A percentile compares a stretch with the other conserved stretches of the same genome.
Conservation (phyloP, 352 stramenopile genomes). For the Globisporangium ultimum region DNA sequence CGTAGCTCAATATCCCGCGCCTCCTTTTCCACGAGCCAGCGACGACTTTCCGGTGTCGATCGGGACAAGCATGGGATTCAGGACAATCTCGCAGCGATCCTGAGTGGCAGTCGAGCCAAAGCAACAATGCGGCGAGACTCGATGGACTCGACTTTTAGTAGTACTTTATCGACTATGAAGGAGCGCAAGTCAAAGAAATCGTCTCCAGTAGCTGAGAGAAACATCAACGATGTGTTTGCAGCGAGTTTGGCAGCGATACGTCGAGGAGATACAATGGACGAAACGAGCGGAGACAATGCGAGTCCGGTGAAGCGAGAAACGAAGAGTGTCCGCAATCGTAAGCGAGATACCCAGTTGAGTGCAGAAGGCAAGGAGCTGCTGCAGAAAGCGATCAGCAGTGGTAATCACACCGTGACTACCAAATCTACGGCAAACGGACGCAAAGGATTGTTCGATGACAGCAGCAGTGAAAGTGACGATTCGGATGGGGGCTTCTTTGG, state of each 20-base stretch:
- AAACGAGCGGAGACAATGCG: slow-evolving; percentile 20
- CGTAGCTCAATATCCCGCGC: slow-evolving; percentile 30
- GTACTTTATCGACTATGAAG: slow-evolving; percentile 22
- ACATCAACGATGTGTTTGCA: slow-evolving; percentile 67
- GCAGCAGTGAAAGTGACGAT: slow-evolving; percentile 45
- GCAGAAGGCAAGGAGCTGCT: slow-evolving; percentile 74
- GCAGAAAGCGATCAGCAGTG: slow-evolving; percentile 54
- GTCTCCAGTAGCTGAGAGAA: slow-evolving; percentile 18
- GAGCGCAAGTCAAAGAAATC: slow-evolving; percentile 22
- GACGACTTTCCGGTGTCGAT: slow-evolving; percentile 33
- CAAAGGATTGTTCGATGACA: slow-evolving; percentile 81
- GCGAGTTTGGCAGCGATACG: slow-evolving; percentile 72
- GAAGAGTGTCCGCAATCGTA: slow-evolving; percentile 40
- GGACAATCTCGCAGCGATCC: slow-evolving; percentile 60
- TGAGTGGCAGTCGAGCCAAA: slow-evolving; percentile 33
- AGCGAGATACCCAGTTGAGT: slow-evolving; percentile 69
- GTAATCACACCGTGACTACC: slow-evolving; percentile 11
- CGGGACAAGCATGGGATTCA: slow-evolving; percentile 43
- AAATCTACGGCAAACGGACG: slow-evolving; percentile 31
- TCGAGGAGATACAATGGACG: slow-evolving; percentile 58
- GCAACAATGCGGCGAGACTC: slow-evolving; percentile 40
- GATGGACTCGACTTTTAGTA: slow-evolving; percentile 46
- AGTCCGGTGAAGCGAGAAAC: slow-evolving; percentile 18
- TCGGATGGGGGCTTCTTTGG: slow-evolving; percentile 52
- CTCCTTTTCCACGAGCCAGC: slow-evolving; percentile 45